Percentiles rank a stretch among this genome's conserved stretches.
These are phyloP conservation scores for Talaromyces proteolyticus DNA, from an alignment of 495 filamentous ascomycete species.

Conservation along the genomic window DNA sequence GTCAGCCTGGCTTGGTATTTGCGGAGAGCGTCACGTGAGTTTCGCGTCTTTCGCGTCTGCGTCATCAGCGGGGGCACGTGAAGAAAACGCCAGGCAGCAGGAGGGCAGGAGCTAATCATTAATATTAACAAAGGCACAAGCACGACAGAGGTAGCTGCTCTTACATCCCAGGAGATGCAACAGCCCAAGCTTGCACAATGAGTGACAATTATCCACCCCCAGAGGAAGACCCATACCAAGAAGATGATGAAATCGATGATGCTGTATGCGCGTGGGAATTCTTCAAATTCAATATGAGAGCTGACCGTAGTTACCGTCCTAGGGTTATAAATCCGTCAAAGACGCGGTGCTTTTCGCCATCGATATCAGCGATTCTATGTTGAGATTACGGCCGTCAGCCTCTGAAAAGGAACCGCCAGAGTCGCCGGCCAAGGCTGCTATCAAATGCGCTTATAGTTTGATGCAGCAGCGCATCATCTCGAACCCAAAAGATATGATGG, in stretches of 20 bases:
- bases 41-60: no score
- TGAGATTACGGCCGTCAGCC: slow-evolving; percentile 58
- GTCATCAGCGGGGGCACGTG: no score
- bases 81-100: not conserved
- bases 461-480: slow-evolving; percentile 99
- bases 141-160: no score
- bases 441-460: slow-evolving; percentile 90
- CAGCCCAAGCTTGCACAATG: slow-evolving; percentile 24
- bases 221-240: slow-evolving; percentile 51
- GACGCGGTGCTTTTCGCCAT: slow-evolving; percentile 97
- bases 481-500: slow-evolving; percentile 96
- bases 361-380: slow-evolving; percentile 88
- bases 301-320: not conserved
- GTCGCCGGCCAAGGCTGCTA: slow-evolving; percentile 68
- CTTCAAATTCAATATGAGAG: slow-evolving; percentile 7
- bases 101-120: no score
- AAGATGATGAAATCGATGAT: slow-evolving; percentile 71
- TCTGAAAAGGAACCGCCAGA: slow-evolving; percentile 69
- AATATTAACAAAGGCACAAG: no score
- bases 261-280: slow-evolving; percentile 47
- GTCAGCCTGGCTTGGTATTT: no score
- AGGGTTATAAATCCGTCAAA: slow-evolving; percentile 89
- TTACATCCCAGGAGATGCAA: not conserved
- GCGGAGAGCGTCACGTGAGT: no score
- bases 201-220: slow-evolving; percentile 33